phyloP scores from a whole-genome alignment of 192 early-diverging fungal species.

The Backusella sp. region DNA sequence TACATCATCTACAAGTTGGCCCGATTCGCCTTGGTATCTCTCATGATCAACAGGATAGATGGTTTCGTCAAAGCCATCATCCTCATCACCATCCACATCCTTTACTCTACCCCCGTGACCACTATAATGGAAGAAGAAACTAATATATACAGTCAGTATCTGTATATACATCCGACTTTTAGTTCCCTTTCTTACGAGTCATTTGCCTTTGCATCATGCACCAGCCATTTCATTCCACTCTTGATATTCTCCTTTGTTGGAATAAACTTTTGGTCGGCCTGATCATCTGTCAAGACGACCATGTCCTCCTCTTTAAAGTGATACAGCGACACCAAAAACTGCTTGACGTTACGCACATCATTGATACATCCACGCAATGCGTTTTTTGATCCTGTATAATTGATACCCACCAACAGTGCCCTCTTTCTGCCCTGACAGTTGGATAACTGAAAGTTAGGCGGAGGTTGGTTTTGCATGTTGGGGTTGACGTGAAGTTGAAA shows the following conservation, averaged over 20 bases:
- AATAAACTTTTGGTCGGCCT: slow-evolving; percentile 56
- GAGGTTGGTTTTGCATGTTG: slow-evolving; percentile 23
- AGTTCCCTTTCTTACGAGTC: slow-evolving; percentile 53
- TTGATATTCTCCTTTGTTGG: slow-evolving; percentile 78
- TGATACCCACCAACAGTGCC: slow-evolving; percentile 91
- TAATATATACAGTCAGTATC: slow-evolving; percentile 8
- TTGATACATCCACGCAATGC: slow-evolving; percentile 79
- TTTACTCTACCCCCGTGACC: slow-evolving; percentile 68
- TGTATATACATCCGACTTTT: not conserved
- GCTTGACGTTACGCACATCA: slow-evolving; percentile 78
- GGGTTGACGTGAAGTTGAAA: slow-evolving; percentile 33
- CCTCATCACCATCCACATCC: slow-evolving; percentile 67
- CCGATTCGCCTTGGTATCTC: slow-evolving; percentile 52
- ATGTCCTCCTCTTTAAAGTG: slow-evolving; percentile 64
- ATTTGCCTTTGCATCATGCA: slow-evolving; percentile 68
- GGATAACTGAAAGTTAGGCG: slow-evolving; percentile 46
- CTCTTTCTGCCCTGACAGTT: slow-evolving; percentile 71
- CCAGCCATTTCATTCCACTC: slow-evolving; percentile 76
- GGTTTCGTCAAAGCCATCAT: slow-evolving; percentile 77
- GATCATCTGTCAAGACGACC: slow-evolving; percentile 79
- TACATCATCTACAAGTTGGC: slow-evolving; percentile 71
- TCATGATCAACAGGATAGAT: slow-evolving; percentile 67
- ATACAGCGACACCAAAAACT: slow-evolving; percentile 64
- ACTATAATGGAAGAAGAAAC: slow-evolving; percentile 81
- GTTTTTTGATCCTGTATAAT: slow-evolving; percentile 70